phyloP scores from a whole-genome alignment of 352 stramenopile genomes.

The Globisporangium iwayamae region DNA sequence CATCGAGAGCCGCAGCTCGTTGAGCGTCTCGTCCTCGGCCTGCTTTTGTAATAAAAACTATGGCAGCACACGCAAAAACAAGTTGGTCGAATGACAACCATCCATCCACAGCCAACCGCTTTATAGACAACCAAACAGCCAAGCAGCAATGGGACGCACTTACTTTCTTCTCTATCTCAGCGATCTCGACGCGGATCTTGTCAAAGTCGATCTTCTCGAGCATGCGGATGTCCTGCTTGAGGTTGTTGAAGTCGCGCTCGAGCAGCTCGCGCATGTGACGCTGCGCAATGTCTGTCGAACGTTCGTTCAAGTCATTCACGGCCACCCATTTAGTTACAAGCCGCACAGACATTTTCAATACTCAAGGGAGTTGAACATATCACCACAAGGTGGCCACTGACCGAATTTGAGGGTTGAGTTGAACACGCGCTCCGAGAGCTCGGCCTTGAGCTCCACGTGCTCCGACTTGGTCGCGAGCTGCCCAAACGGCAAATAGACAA shows the following conservation, averaged over 20 bases:
- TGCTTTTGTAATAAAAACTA: constrained; percentile 87
- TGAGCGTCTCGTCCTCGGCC: constrained; percentile 83
- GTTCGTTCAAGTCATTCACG: not conserved
- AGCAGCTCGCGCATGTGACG: constrained; percentile 85
- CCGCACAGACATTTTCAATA: not conserved
- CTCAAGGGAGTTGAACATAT: no score
- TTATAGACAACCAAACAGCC: not conserved
- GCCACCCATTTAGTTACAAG: no score
- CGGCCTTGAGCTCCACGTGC: constrained; percentile 80
- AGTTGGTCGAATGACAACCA: not conserved
- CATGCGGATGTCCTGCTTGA: constrained; percentile 90
- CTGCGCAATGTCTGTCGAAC: constrained; percentile 74
- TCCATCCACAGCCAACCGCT: not conserved
- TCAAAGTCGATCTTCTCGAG: constrained; percentile 89
- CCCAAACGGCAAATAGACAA: not conserved
- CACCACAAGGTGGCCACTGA: constrained; percentile 14
- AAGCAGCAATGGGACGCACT: not conserved
- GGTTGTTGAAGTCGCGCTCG: constrained; percentile 86
- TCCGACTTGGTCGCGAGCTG: constrained; percentile 85
- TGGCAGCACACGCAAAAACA: not conserved
- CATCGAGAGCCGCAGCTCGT: constrained; percentile 84
- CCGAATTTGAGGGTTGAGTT: constrained; percentile 89
- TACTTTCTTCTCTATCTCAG: constrained; percentile 84
- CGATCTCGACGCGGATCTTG: constrained; percentile 86
- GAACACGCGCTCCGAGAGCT: constrained; percentile 85